Percentiles rank a stretch among this genome's conserved stretches.
These are phyloP conservation scores for Leishmania tropica DNA, from an alignment of 208 protist species.

Conservation along the genomic window DNA sequence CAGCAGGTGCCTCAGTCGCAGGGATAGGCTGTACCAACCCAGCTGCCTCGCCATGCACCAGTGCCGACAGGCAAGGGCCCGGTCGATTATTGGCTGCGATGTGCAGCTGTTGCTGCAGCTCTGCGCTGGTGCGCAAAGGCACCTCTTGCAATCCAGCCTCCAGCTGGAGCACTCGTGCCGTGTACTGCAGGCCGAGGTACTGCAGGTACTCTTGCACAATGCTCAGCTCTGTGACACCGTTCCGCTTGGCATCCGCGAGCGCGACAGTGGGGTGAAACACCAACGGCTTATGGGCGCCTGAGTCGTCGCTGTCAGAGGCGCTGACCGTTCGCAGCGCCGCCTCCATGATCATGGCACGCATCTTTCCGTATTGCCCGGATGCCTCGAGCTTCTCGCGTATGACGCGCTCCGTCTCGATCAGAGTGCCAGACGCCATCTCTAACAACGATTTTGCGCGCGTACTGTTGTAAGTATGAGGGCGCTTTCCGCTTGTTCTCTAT, in stretches of 20 bases:
- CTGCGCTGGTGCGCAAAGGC: slow-evolving; percentile 19
- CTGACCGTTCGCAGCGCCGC: slow-evolving; percentile 61
- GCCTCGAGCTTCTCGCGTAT: slow-evolving; percentile 76
- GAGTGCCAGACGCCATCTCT: slow-evolving; percentile 16
- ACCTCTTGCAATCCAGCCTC: slow-evolving; percentile 55
- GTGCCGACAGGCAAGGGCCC: slow-evolving; percentile 13
- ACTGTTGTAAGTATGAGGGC: background rate
- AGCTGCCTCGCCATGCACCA: background rate
- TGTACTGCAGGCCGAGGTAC: slow-evolving; percentile 80
- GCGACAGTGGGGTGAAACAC: slow-evolving; percentile 49
- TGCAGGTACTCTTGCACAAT: slow-evolving; percentile 71
- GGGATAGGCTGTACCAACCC: background rate
- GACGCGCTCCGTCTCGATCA: slow-evolving; percentile 57
- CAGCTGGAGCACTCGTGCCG: slow-evolving; percentile 70
- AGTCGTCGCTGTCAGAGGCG: background rate
- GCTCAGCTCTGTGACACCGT: slow-evolving; percentile 51
- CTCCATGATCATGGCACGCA: slow-evolving; percentile 90
- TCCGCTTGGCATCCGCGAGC: slow-evolving; percentile 52
- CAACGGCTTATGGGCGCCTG: background rate
- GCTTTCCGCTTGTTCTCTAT: background rate
- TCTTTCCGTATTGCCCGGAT: slow-evolving; percentile 80
- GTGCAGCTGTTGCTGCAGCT: slow-evolving; percentile 20
- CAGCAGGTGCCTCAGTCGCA: slow-evolving; percentile 5
- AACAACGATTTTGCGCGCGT: background rate
- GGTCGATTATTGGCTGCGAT: background rate